Base-by-base conservation (phyloP, 768 basidiomycete genomes). In the Mycena vitilis region DNA sequence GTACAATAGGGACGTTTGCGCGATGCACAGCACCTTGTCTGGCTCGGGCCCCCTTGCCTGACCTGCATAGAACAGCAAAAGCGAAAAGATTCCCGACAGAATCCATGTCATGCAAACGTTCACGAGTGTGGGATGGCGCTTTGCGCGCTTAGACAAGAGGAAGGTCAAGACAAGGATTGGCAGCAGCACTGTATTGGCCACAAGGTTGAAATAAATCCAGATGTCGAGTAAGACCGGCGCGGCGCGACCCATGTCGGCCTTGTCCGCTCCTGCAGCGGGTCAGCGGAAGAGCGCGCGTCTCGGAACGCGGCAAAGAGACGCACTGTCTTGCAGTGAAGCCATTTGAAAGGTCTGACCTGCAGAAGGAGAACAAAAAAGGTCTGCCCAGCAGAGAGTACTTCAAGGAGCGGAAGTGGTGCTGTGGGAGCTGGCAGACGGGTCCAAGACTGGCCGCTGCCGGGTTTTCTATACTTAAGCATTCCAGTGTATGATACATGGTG, bases 51-150 rank as follows among this genome's bases (percentile, higher is more conserved):
- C 79, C 22, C 62, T 73, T 45, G 81, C 74, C 62, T 80, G 73
- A 5, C 79, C 81, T 4, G 79, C 80, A 73, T 83, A 86, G 67
- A 85, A 82, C 84, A 87, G 77, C 40, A 87, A 71, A 5, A 81
- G 74, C 13, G 82, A 80, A 63, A 80, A 81, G 23, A 84, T 73
- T 2, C 83, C 84, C 5, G 83, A 81, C 22, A 86, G 71, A 20
- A 85, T 84, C 84, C 84, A 86, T 12, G 82, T 83, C 30, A 84
- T 78, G 68, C 83, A 85, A 4, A 86, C 74, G 60, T 85, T 86
- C 51, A 87, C 75, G 47, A 87, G 74, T 2, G 81, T 80, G 2
- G 82, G 81, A 68, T 84, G 84, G 51, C 84, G 79, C 51, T 76
- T 78, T 1, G 71, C 80, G 5, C 76, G 73, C 56, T 75, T 80